A percentile compares a stretch with the other conserved stretches of the same genome.
These are phyloP conservation scores for Botrytis byssoidea DNA, from an alignment of 2,329 filamentous ascomycete genomes.

Conservation along the genomic window DNA sequence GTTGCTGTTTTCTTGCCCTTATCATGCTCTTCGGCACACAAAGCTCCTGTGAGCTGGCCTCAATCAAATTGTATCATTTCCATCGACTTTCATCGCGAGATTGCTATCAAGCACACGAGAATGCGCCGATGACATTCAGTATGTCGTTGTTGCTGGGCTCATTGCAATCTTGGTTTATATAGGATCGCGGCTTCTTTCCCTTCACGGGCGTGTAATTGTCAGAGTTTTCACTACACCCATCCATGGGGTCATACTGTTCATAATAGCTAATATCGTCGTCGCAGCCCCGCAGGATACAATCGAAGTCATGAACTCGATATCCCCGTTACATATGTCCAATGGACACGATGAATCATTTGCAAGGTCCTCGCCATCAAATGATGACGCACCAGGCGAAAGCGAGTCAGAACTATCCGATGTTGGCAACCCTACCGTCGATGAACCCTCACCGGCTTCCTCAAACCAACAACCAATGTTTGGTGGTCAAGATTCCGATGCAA, in stretches of 20 bases:
- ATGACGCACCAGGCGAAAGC: conserved; percentile 53
- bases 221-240: conserved; percentile 27
- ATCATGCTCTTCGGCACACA: conserved; percentile 20
- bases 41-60: conserved; percentile 24
- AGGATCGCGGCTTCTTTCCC: conserved; percentile 32
- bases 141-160: conserved; percentile 20
- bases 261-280: conserved; percentile 49
- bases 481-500: conserved; percentile 34
- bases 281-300: conserved; percentile 57
- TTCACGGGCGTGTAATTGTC: conserved; percentile 25
- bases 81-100: conserved; percentile 33
- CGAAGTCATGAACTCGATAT: conserved; percentile 61
- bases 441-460: conserved; percentile 49
- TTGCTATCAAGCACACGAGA: conserved; percentile 28
- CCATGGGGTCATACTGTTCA: conserved; percentile 27
- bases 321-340: conserved; percentile 64
- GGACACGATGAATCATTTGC: conserved; percentile 60
- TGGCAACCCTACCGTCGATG: conserved; percentile 54
- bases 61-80: conserved; percentile 32
- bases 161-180: conserved; percentile 24
- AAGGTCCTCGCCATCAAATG: conserved; percentile 43
- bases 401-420: conserved; percentile 78
- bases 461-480: conserved; percentile 39
- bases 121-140: conserved; percentile 36
- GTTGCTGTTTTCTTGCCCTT: conserved; percentile 3